Evolutionary conservation across 2,329 filamentous ascomycete species (phyloP).

Genomic region (Fusarium sambucinum): DNA sequence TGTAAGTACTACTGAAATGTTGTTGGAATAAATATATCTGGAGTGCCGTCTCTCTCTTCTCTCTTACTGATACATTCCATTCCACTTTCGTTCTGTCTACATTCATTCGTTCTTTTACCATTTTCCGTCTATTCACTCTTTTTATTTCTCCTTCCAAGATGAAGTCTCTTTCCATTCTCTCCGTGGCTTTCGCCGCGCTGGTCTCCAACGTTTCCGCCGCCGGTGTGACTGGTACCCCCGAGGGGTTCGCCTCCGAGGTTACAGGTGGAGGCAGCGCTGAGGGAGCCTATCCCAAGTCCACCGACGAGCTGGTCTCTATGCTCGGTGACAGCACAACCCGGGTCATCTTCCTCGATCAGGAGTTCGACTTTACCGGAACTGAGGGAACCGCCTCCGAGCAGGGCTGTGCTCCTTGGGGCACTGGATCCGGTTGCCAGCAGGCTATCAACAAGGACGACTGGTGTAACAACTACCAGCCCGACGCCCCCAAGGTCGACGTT

Average conservation of each 20-base stretch:
- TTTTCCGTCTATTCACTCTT: conserved; percentile 8
- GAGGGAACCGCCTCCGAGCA: conserved; percentile 65
- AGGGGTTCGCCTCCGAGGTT: conserved; percentile 62
- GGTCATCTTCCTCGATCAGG: conserved; percentile 69
- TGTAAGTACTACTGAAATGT: neutral
- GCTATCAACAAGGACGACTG: conserved; percentile 71
- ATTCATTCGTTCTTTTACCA: conserved; percentile 15
- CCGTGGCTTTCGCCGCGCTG: conserved; percentile 36
- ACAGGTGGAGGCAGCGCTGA: conserved; percentile 74
- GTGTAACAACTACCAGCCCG: conserved; percentile 70
- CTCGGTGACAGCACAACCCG: conserved; percentile 65
- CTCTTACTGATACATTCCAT: neutral
- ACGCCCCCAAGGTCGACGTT: conserved; percentile 60
- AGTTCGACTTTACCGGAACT: conserved; percentile 66
- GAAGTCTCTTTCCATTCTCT: conserved; percentile 32
- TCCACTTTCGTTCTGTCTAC: neutral
- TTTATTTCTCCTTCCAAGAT: conserved; percentile 22
- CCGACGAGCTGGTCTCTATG: conserved; percentile 69
- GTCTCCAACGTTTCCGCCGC: conserved; percentile 30
- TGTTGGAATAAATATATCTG: conserved; percentile 17
- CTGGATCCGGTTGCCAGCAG: conserved; percentile 64
- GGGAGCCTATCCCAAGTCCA: conserved; percentile 67
- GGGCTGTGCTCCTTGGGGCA: conserved; percentile 72
- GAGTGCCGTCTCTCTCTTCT: neutral
- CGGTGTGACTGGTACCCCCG: conserved; percentile 52